Base-by-base conservation (phyloP, 2,329 filamentous ascomycete species). In the Colletotrichum scovillei region DNA sequence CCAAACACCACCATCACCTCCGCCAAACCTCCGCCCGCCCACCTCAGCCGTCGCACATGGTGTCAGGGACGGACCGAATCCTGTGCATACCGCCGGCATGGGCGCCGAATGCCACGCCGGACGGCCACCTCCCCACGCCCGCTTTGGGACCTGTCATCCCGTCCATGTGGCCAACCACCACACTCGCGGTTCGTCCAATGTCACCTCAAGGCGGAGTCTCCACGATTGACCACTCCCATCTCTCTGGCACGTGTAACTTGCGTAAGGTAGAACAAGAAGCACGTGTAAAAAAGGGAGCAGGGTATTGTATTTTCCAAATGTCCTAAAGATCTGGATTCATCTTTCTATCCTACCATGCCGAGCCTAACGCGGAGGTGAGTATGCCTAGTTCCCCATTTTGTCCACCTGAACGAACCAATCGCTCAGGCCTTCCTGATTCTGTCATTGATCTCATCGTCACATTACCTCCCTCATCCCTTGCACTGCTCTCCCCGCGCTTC, bases 41-140 rank as follows among this genome's bases (percentile, higher is more conserved):
- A 28, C 55, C 30, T 55, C 46, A 49, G 46, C 26, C 63, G 38
- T 59, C 26, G 26, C 65, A 67, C 71, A 57, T 32, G 56, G 67
- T 60, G 46, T n/a, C 60, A 52, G 67, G 68, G 28, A 63, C 67
- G 67, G 67, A 38, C 71, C 71, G 62, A 73, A 56, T 73, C 46
- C 60, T 73, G 46, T 60, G 60, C 52, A 52, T 70, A 65, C 55
- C 38, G 67, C 60, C 56, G 70, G 55, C 55, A 56, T 38, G 53
- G 60, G 14, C 56, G 70, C 70, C 70, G 67, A 73, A 70, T 52
- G 46, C 52, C 67, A 73, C 60, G 16, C 62, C 71, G 46, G 56
- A 60, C 24, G 35, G 22, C 38, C 32, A 16, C 56, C n/a, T 62
- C 24, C 16, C 35, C 55, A 38, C 42, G 49, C 56, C 63, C 66